Evolutionary conservation across 2,329 filamentous ascomycete genomes (phyloP).

Genomic region (Aspergillaceae sp.): DNA sequence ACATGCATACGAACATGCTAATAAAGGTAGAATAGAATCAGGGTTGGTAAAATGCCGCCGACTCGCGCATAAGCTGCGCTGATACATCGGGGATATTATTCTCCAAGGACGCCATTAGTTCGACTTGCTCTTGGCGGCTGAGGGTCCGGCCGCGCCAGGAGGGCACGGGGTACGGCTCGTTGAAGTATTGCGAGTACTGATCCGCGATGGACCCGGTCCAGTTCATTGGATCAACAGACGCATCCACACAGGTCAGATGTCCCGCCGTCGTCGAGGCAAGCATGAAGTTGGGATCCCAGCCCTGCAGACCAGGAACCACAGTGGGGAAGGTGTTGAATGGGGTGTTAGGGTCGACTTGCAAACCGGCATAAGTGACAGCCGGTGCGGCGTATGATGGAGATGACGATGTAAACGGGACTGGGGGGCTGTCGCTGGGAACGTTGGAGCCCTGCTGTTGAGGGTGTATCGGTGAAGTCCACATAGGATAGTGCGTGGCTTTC

Average conservation of each 20-base stretch:
- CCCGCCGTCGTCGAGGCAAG: slow-evolving; percentile 29
- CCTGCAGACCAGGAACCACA: slow-evolving; percentile 31
- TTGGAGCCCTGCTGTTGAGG: slow-evolving; percentile 5
- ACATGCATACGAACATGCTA: too few species aligned
- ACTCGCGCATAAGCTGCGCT: slow-evolving; percentile 29
- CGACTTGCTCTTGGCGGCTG: slow-evolving; percentile 70
- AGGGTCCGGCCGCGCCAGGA: slow-evolving; percentile 55
- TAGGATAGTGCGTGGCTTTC: slow-evolving; percentile 12
- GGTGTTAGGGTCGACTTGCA: slow-evolving; percentile 29
- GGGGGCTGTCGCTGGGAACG: slow-evolving; percentile 2
- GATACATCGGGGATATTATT: slow-evolving; percentile 43
- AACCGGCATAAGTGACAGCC: slow-evolving; percentile 15
- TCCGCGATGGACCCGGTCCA: slow-evolving; percentile 38
- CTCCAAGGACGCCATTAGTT: slow-evolving; percentile 74
- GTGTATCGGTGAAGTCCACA: slow-evolving; percentile 11
- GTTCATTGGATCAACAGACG: slow-evolving; percentile 30
- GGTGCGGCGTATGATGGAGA: slow-evolving; percentile 13
- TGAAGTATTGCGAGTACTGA: slow-evolving; percentile 41
- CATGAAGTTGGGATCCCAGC: slow-evolving; percentile 35
- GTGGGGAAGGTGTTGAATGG: slow-evolving; percentile 35
- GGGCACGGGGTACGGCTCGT: slow-evolving; percentile 38
- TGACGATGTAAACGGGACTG: slow-evolving; percentile 15
- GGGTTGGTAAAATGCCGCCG: slow-evolving; percentile 35
- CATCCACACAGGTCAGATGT: slow-evolving; percentile 27
- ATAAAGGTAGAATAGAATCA: slow-evolving; percentile 6